Conservation (phyloP, 2,329 filamentous ascomycete genomes). For the Rasamsonia emersonii region DNA sequence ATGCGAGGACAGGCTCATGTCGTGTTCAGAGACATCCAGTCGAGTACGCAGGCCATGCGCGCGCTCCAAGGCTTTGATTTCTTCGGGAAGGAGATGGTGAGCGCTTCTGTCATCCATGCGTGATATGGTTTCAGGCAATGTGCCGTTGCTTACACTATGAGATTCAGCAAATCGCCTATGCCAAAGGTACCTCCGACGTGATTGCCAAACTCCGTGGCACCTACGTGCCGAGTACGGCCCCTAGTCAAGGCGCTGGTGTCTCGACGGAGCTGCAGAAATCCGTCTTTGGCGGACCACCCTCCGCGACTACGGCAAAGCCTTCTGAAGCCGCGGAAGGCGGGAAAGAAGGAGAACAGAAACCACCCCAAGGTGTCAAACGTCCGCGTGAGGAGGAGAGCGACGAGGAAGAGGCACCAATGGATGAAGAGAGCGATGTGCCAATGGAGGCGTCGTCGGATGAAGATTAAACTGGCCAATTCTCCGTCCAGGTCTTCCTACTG, state of each 20-base stretch:
- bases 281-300: constrained; percentile 60
- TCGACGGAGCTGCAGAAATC: constrained; percentile 69
- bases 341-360: constrained; percentile 43
- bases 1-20: constrained; percentile 97
- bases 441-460: constrained; percentile 67
- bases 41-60: constrained; percentile 90
- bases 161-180: constrained; percentile 76
- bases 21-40: constrained; percentile 78
- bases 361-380: constrained; percentile 57
- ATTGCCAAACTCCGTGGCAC: constrained; percentile 88
- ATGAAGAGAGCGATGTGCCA: constrained; percentile 56
- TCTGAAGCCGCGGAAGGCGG: constrained; percentile 36
- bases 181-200: constrained; percentile 78
- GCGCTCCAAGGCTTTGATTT: constrained; percentile 78
- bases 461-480: constrained; percentile 40
- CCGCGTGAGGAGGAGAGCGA: constrained; percentile 56
- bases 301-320: constrained; percentile 42
- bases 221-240: constrained; percentile 56
- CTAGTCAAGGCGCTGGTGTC: constrained; percentile 43
- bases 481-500: too few relatives aligned
- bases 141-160: constrained; percentile 6
- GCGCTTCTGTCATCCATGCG: constrained; percentile 25
- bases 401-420: constrained; percentile 47
- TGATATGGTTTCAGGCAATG: too few relatives aligned
- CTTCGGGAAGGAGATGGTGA: constrained; percentile 74